Base-by-base conservation (phyloP, 352 stramenopile genomes). In the Globisporangium camurandrum region DNA sequence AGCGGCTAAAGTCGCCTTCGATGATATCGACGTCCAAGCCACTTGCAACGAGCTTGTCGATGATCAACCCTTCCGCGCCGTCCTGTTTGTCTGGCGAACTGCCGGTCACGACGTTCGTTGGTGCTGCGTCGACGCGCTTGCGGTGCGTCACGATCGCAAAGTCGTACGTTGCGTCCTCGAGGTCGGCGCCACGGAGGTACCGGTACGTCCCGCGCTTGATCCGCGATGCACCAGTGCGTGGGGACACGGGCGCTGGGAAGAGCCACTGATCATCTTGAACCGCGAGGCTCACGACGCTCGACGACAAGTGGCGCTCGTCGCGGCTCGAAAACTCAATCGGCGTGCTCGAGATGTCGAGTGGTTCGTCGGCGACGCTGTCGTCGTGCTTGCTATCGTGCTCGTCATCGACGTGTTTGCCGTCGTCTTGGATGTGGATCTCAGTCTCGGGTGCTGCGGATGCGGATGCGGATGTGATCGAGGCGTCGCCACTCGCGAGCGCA, bases 121-220 rank as follows among this genome's bases (percentile, higher is more conserved):
- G 62, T 12, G 56, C 36, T 12, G 37, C 39, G 23, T 67, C 57
- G 19, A 51, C 54, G 27, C 66, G 61, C 40, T 72, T 52, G 4
- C 60, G 58, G n/a, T 67, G 66, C 14, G 80, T 91, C 31, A 91
- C 75, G 41, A 91, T 73, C 11, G 80, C 76, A 62, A 88, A 91
- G 53, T 91, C 80, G 51, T 88, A 88, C 12, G 55, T 56, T 31
- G 54, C 51, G 17, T 63, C 63, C 0, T 86, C 61, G 33, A 88
- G 43, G 37, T 88, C 72, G 7, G 62, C 57, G 27, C 64, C 69
- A 49, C 80, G 76, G 22, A 86, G 41, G 36, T 88, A 86, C 8
- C 76, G 74, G 39, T 72, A 85, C 10, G 54, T 57, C 44, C 73
- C 76, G 9, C 62, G 69, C 8, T 39, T 50, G 39, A 79, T 56